A percentile compares a stretch with the other conserved stretches of the same genome.
Evolutionary conservation across 192 early-diverging fungal genomes (phyloP).

Genomic region (Obelidium mucronatum): DNA sequence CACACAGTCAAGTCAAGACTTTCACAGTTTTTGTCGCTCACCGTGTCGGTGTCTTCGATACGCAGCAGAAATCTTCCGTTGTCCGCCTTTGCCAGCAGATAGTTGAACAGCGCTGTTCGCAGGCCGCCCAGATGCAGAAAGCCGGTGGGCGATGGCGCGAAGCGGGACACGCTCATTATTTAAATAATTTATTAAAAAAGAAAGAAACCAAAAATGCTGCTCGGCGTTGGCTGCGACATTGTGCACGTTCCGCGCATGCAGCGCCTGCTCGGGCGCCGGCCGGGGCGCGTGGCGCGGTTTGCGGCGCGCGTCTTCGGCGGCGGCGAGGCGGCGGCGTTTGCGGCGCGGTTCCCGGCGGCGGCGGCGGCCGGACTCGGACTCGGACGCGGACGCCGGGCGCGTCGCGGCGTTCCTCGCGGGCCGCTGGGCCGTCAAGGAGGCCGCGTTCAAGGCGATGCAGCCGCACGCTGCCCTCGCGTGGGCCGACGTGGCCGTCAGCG

Average conservation of each 20-base stretch:
- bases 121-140: constrained; percentile 92
- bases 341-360: background rate
- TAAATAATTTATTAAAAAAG: too few relatives aligned
- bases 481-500: constrained; percentile 62
- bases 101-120: constrained; percentile 93
- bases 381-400: background rate
- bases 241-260: constrained; percentile 71
- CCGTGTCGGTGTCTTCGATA: constrained; percentile 94
- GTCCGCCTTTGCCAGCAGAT: constrained; percentile 76
- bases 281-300: constrained; percentile 10
- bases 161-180: constrained; percentile 53
- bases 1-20: background rate
- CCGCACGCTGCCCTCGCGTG: constrained; percentile 63
- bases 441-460: constrained; percentile 75
- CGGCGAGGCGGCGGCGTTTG: constrained; percentile 14
- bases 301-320: constrained; percentile 33
- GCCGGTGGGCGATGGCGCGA: constrained; percentile 95
- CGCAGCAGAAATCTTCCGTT: constrained; percentile 83
- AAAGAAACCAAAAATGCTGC: constrained; percentile 44
- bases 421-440: constrained; percentile 80
- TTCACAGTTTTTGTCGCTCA: constrained; percentile 19
- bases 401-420: constrained; percentile 1
- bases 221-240: constrained; percentile 84
- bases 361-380: too few relatives aligned
- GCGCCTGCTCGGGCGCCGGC: constrained; percentile 53